Evolutionary conservation across 345 rosid genomes (phyloP).

Genomic region (Carallia pectinifolia): DNA sequence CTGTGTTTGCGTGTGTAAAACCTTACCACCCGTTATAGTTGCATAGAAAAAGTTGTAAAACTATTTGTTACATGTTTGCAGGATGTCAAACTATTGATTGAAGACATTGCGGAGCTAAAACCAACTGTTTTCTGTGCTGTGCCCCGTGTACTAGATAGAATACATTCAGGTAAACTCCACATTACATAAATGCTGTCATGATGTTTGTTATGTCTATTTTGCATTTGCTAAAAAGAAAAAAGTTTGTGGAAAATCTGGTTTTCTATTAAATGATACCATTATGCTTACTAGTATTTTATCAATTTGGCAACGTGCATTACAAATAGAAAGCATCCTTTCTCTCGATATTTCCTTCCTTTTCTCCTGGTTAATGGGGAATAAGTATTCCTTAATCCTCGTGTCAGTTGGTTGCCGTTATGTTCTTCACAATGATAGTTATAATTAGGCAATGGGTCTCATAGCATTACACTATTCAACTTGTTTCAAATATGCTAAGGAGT

Average conservation of each 20-base stretch:
- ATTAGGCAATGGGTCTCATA: too few relatives aligned
- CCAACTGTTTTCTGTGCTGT: slow-evolving; percentile 95
- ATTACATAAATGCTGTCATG: not conserved
- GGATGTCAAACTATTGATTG: slow-evolving; percentile 86
- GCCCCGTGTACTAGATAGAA: slow-evolving; percentile 91
- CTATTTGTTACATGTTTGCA: slow-evolving; percentile 26
- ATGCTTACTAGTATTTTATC: not conserved
- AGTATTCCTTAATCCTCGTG: not conserved
- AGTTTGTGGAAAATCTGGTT: not conserved
- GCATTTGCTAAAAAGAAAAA: not conserved
- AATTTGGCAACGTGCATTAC: not conserved
- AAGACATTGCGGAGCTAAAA: slow-evolving; percentile 84
- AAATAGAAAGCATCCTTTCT: not conserved
- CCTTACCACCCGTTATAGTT: too few relatives aligned
- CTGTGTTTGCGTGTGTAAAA: not conserved
- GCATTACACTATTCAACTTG: not conserved
- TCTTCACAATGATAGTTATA: too few relatives aligned
- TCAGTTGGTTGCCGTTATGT: not conserved
- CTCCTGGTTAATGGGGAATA: not conserved
- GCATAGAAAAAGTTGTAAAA: too few relatives aligned
- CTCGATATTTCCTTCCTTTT: not conserved
- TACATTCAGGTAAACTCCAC: slow-evolving; percentile 58
- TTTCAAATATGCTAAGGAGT: not conserved
- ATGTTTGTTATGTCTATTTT: not conserved
- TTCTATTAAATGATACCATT: slow-evolving; percentile 1